Conservation (phyloP, 148 eudicot species). For the Simmondsia chinensis region DNA sequence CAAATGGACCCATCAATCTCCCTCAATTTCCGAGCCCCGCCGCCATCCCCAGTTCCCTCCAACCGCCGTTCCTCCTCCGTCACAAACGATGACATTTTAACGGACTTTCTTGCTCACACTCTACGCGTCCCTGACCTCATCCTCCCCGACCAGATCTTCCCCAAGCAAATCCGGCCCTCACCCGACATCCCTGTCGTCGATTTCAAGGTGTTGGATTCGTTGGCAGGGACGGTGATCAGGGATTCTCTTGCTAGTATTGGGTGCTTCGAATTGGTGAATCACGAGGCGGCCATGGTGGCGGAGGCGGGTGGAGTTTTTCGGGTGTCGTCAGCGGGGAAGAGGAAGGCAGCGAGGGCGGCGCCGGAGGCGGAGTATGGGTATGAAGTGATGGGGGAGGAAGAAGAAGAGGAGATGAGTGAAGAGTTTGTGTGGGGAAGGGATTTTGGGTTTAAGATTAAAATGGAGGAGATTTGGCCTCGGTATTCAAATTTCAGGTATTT, state of each 20-base stretch:
- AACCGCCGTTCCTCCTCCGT: slow-evolving; percentile 56
- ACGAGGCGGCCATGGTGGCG: slow-evolving; percentile 28
- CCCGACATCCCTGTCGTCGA: slow-evolving; percentile 45
- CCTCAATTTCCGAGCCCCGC: slow-evolving; percentile 75
- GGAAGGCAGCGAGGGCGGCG: slow-evolving; percentile 28
- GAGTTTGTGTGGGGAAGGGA: slow-evolving; percentile 67
- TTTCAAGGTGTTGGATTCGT: slow-evolving; percentile 11
- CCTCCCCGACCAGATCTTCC: slow-evolving; percentile 65
- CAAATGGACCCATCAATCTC: too few species aligned
- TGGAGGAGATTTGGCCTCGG: slow-evolving; percentile 72
- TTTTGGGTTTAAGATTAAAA: slow-evolving; percentile 25
- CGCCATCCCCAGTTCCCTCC: slow-evolving; percentile 73
- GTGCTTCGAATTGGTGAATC: slow-evolving; percentile 61
- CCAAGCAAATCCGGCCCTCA: slow-evolving; percentile 40
- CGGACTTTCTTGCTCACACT: slow-evolving; percentile 54
- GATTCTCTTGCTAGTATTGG: slow-evolving; percentile 34
- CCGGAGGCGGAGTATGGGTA: slow-evolving; percentile 44
- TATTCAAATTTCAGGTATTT: slow-evolving; percentile 78
- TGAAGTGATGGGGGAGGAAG: slow-evolving; percentile 49
- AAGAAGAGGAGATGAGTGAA: slow-evolving; percentile 37
- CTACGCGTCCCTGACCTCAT: slow-evolving; percentile 66
- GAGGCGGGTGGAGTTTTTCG: slow-evolving; percentile 36
- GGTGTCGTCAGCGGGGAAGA: slow-evolving; percentile 41
- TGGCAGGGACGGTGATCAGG: neutral
- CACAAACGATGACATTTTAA: slow-evolving; percentile 53